phyloP scores from a whole-genome alignment of 2,329 filamentous ascomycete species.

The Cordyceps cicadae region DNA sequence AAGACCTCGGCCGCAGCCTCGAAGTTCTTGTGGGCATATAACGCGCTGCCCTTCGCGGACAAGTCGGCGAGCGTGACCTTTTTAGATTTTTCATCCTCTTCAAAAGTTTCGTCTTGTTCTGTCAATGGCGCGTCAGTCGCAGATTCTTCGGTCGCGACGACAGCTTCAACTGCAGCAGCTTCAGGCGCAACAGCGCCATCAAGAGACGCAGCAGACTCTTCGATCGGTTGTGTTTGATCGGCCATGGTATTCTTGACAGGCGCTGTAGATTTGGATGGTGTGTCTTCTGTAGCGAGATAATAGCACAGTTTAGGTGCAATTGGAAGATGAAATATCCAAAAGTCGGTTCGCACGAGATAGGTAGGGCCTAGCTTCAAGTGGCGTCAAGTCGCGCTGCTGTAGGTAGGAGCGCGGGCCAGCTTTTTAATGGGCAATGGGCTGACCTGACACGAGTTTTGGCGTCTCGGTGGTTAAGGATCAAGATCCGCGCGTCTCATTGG shows the following conservation, averaged over 20 bases:
- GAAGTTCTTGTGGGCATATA: constrained; percentile 87
- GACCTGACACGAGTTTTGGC: constrained; percentile 1
- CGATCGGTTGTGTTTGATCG: constrained; percentile 17
- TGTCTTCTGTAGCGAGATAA: background rate
- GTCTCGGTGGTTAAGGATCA: background rate
- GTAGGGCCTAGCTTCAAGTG: background rate
- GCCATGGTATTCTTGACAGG: constrained; percentile 15
- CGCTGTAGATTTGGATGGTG: background rate
- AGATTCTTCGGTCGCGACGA: background rate
- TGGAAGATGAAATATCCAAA: background rate
- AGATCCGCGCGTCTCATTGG: constrained; percentile 1
- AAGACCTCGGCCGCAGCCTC: constrained; percentile 79
- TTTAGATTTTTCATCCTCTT: constrained; percentile 40
- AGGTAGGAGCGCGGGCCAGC: background rate
- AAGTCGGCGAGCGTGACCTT: constrained; percentile 68
- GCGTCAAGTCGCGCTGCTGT: background rate
- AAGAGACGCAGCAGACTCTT: constrained; percentile 13
- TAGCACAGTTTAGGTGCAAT: background rate
- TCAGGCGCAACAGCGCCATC: background rate
- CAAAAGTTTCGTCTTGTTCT: constrained; percentile 30
- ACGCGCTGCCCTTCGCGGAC: constrained; percentile 68
- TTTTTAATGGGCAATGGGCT: background rate
- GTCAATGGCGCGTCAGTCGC: constrained; percentile 11
- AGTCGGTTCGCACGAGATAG: background rate
- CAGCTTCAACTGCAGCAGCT: background rate